Base-by-base conservation (phyloP, 2,329 filamentous ascomycete species). In the Colletotrichum horii region DNA sequence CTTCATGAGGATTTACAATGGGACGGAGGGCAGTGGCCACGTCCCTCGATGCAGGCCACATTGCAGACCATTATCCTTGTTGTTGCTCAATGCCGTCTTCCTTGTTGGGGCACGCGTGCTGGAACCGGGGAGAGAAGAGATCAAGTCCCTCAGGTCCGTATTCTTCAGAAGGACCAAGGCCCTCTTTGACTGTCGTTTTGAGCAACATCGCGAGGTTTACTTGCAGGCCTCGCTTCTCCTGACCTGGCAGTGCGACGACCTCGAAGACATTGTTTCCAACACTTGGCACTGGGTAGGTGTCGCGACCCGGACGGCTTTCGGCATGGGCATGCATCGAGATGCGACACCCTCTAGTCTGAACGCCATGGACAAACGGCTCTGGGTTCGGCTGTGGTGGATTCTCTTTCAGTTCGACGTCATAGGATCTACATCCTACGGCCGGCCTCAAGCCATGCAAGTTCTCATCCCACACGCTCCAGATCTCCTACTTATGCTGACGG, bases 211-310 rank as follows among this genome's bases (percentile, higher is more conserved):
- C 16, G 87, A 89, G 75, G 85, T 87, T 36, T 83, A 91, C 66
- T 84, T 91, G n/a, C 90, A 91, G 79, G 87, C 87, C 5, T 88
- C 89, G 3, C 81, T 91, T 26, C 84, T 91, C 2, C 78, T 91
- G 68, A 90, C 89, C 3, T 91, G 89, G 90, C 87, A 90, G 77
- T 87, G 88, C 2, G 88, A 91, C 65, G 86, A 88, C 16, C 88
- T 89, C 28, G 89, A 91, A 77, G 89, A 90, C 79, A 87, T 91
- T 8, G 83, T 88, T 6, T 87, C 88, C 52, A 91, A 91, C 77
- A 86, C 87, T 19, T 89, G 84, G 82, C 82, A 83, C 75, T 91
- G 89, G 89, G 84, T 90, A 8, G 89, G 89, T 4, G 84, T 89
- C 5, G 89, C 89, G 7, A 85, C 85, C 22, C 85, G 89, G 7